A percentile compares a stretch with the other conserved stretches of the same genome.
phyloP scores from a whole-genome alignment of 1,284 basidiomycete genomes.

The Ganoderma sinense region DNA sequence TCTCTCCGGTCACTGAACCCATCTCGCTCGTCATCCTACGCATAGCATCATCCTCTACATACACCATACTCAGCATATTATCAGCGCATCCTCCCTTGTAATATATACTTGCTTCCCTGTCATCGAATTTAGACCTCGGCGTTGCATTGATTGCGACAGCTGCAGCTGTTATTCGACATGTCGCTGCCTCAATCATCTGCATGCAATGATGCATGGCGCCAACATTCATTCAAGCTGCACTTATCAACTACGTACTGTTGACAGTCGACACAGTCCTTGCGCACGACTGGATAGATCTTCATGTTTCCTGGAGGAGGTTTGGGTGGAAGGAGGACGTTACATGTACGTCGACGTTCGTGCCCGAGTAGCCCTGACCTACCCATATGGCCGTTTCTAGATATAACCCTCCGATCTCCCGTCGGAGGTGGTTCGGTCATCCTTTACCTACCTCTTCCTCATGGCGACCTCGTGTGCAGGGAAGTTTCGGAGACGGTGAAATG shows the following conservation, averaged over 20 bases:
- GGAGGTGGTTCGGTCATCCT: not conserved
- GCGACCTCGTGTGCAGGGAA: not conserved
- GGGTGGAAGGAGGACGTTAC: too few relatives aligned
- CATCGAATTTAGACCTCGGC: constrained; percentile 8
- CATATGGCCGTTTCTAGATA: too few relatives aligned
- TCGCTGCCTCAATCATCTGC: not conserved
- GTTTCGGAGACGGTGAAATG: too few relatives aligned
- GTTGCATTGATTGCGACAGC: constrained; percentile 15
- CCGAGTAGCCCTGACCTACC: not conserved
- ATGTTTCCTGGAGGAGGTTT: too few relatives aligned
- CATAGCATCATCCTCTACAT: constrained; percentile 27
- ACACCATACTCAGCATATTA: constrained; percentile 23
- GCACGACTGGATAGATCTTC: too few relatives aligned
- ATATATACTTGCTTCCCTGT: constrained; percentile 22
- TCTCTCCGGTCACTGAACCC: constrained; percentile 2
- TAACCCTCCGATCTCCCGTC: not conserved
- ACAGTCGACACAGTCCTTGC: too few relatives aligned
- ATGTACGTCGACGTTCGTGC: too few relatives aligned
- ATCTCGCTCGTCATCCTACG: constrained; percentile 23
- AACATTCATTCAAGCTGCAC: not conserved
- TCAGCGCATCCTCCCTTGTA: constrained; percentile 24
- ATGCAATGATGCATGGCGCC: not conserved
- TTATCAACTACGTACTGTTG: not conserved
- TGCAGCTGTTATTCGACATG: constrained; percentile 1
- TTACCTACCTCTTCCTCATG: too few relatives aligned